Conservation (phyloP, 2,329 filamentous ascomycete species). For the Lasiodiplodia sp. region DNA sequence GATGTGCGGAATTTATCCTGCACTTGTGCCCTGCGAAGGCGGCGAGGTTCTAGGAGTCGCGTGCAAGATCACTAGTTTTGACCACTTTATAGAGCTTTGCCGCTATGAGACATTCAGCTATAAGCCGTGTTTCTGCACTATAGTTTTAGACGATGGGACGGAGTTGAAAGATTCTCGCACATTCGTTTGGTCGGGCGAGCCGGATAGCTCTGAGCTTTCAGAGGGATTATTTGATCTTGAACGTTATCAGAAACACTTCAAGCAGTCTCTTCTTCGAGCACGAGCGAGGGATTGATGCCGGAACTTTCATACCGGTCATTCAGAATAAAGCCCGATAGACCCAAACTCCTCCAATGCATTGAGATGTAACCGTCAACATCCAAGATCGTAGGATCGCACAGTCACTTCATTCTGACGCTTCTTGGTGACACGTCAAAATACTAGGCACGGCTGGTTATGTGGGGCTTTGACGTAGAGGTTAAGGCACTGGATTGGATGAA, state of each 20-base stretch:
- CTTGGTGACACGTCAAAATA: neutral
- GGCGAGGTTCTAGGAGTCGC: constrained; percentile 32
- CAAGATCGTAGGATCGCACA: neutral
- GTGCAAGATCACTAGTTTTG: constrained; percentile 33
- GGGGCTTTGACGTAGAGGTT: neutral
- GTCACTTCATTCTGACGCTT: neutral
- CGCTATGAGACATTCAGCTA: constrained; percentile 38
- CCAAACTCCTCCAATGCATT: neutral
- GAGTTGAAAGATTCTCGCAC: constrained; percentile 31
- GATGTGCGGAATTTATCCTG: constrained; percentile 46
- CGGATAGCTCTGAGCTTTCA: constrained; percentile 37
- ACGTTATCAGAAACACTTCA: constrained; percentile 38
- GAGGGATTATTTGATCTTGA: constrained; percentile 38
- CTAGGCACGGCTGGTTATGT: neutral
- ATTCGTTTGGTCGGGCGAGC: constrained; percentile 37
- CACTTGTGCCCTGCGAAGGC: constrained; percentile 32
- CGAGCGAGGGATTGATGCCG: neutral
- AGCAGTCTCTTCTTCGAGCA: constrained; percentile 31
- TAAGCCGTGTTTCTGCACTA: constrained; percentile 34
- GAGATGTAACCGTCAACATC: neutral
- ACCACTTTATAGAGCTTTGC: constrained; percentile 34
- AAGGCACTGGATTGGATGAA: neutral
- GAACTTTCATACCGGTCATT: neutral
- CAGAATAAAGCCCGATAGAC: neutral
- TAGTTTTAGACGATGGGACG: constrained; percentile 31